Evolutionary conservation across 768 basidiomycete genomes (phyloP).

Genomic region (Gymnopilus junonius): DNA sequence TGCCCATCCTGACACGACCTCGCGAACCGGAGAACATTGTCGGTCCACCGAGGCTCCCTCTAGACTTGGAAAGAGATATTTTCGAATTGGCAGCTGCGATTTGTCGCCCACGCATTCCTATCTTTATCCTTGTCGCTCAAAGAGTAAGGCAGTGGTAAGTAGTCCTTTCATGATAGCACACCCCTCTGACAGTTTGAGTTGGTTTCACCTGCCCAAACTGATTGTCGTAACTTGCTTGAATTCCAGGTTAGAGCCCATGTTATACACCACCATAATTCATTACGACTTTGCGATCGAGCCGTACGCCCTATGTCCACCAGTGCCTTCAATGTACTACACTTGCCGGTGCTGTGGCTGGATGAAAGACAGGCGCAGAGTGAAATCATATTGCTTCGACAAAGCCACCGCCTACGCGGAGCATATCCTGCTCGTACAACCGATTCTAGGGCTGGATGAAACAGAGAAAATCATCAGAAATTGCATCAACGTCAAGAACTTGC

Average conservation of each 20-base stretch:
- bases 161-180: no score
- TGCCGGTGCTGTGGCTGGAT: no score
- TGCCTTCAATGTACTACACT: no score
- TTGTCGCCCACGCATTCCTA: neutral
- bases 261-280: neutral
- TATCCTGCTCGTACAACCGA: neutral
- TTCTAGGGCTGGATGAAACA: no score
- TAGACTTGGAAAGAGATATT: neutral
- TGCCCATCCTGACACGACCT: no score
- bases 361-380: neutral
- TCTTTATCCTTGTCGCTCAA: neutral
- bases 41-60: neutral
- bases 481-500: neutral
- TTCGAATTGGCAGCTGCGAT: neutral
- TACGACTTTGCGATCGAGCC: no score
- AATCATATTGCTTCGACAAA: neutral
- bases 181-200: no score
- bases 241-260: neutral
- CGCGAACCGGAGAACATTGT: no score
- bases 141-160: neutral
- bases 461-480: neutral
- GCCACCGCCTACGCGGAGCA: neutral
- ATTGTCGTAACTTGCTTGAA: no score
- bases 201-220: no score
- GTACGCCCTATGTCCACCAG: no score